phyloP scores from a whole-genome alignment of 257 asterid species.

The Catharanthus roseus region DNA sequence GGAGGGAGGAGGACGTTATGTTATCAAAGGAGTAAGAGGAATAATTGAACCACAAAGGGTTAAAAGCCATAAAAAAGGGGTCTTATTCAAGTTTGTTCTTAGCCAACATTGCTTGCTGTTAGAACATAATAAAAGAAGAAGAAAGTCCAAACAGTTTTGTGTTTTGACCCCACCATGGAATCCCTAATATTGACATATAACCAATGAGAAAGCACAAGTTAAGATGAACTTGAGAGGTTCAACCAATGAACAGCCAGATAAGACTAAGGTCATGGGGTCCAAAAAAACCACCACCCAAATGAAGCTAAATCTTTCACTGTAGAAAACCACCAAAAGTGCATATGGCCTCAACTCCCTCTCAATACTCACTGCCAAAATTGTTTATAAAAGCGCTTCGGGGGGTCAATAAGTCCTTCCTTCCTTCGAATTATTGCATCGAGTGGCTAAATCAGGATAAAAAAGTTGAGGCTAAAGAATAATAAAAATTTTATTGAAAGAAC shows the following conservation, averaged over 20 bases:
- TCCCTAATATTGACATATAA: conserved; percentile 28
- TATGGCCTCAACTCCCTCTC: conserved; percentile 6
- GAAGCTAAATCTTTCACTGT: conserved; percentile 12
- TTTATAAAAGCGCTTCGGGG: conserved; percentile 4
- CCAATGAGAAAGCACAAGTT: conserved; percentile 41
- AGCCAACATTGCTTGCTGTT: conserved; percentile 9
- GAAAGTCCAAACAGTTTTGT: conserved; percentile 22
- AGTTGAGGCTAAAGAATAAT: too few species aligned
- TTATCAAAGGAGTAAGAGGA: conserved; percentile 26
- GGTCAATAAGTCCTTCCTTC: conserved; percentile 3
- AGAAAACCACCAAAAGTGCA: conserved; percentile 23
- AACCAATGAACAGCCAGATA: conserved; percentile 47
- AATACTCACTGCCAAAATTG: background rate
- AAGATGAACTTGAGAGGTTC: conserved; percentile 29
- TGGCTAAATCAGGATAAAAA: too few species aligned
- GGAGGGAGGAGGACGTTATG: background rate
- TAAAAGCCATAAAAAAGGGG: conserved; percentile 23
- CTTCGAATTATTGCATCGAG: too few species aligned
- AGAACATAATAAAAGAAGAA: conserved; percentile 14
- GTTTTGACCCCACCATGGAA: conserved; percentile 37
- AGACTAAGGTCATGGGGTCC: conserved; percentile 29
- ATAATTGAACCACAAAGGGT: conserved; percentile 34
- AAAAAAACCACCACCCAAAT: background rate
- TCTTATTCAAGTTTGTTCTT: conserved; percentile 12
- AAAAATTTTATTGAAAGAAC: too few species aligned